These are phyloP conservation scores for Pyrrhoderma lamaoense DNA, from an alignment of 1,284 basidiomycete species.

Conservation along the genomic window DNA sequence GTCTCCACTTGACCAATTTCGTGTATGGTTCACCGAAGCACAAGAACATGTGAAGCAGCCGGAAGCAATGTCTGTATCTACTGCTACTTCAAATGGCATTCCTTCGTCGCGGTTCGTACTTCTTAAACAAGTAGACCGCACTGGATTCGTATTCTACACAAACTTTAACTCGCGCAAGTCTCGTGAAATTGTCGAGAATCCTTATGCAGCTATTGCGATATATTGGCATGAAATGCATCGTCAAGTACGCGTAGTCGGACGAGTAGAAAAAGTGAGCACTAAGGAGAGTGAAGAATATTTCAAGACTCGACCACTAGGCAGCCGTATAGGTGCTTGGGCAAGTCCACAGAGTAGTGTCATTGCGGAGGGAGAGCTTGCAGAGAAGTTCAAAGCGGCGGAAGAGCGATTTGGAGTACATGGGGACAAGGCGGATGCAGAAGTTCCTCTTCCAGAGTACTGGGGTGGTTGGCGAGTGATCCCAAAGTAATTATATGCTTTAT, in stretches of 20 bases:
- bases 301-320: constrained; percentile 75
- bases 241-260: constrained; percentile 81
- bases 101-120: constrained; percentile 89
- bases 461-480: constrained; percentile 94
- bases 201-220: constrained; percentile 76
- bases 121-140: constrained; percentile 79
- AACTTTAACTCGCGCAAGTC: constrained; percentile 95
- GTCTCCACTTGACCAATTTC: constrained; percentile 78
- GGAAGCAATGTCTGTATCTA: constrained; percentile 83
- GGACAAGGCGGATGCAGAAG: constrained; percentile 30
- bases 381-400: constrained; percentile 54
- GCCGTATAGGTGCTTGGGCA: constrained; percentile 88
- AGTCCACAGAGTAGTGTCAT: constrained; percentile 81
- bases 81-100: constrained; percentile 61
- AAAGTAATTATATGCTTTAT: constrained; percentile 48
- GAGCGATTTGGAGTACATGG: constrained; percentile 50
- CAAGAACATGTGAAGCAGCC: constrained; percentile 65
- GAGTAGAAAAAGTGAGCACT: constrained; percentile 66
- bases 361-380: constrained; percentile 59
- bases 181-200: constrained; percentile 68
- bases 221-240: constrained; percentile 88
- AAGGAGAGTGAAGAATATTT: constrained; percentile 84
- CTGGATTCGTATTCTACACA: constrained; percentile 94
- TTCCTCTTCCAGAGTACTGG: constrained; percentile 90
- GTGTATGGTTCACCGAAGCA: constrained; percentile 74